Conservation (phyloP, 2,329 filamentous ascomycete genomes). For the Diaporthe sp. region DNA sequence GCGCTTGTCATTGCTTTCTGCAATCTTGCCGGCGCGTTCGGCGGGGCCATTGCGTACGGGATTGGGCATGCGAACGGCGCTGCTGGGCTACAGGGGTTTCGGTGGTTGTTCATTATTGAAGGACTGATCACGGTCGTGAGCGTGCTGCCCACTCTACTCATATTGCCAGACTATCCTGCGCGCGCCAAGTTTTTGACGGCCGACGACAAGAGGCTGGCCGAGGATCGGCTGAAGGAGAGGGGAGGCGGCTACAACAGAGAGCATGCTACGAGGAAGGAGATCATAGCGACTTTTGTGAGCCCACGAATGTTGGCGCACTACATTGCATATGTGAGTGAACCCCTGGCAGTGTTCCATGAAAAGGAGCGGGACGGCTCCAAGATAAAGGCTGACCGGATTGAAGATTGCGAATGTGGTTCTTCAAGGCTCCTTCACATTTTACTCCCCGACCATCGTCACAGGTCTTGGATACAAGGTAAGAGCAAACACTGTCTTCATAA, state of each 20-base stretch:
- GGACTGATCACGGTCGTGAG: constrained; percentile 24
- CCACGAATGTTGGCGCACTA: constrained; percentile 52
- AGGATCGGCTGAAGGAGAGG: constrained; percentile 39
- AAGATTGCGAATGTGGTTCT: constrained; percentile 43
- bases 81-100: constrained; percentile 48
- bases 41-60: constrained; percentile 44
- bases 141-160: constrained; percentile 26
- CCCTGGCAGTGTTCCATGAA: neutral
- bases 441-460: constrained; percentile 63
- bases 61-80: constrained; percentile 50
- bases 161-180: constrained; percentile 42
- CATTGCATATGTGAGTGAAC: constrained; percentile 26
- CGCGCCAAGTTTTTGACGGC: constrained; percentile 39
- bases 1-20: constrained; percentile 32
- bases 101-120: constrained; percentile 43
- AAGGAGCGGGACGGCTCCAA: rapidly evolving
- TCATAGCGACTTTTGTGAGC: constrained; percentile 48
- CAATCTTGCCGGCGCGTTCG: constrained; percentile 37
- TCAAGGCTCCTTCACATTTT: constrained; percentile 58
- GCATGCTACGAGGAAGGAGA: constrained; percentile 47
- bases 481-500: rapidly evolving
- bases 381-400: constrained; percentile 39
- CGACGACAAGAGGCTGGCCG: constrained; percentile 38
- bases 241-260: constrained; percentile 50
- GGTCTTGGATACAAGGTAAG: constrained; percentile 42